Conservation (phyloP, 2,329 filamentous ascomycete genomes). For the Phaeophleospora eucalypticola region DNA sequence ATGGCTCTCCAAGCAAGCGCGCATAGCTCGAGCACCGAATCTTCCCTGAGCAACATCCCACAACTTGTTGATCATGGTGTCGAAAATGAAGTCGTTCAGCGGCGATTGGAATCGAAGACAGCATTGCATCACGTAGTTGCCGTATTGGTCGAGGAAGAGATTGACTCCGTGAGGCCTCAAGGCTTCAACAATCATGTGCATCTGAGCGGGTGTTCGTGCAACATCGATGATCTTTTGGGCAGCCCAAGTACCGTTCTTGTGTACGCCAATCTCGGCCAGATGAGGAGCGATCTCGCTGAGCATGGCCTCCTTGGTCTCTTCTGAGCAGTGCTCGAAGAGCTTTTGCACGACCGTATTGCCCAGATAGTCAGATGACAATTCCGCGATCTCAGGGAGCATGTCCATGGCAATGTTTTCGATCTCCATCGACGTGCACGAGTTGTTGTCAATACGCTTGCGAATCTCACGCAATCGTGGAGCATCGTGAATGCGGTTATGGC, state of each 20-base stretch:
- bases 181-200: conserved; percentile 77
- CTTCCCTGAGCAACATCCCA: conserved; percentile 92
- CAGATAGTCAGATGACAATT: conserved; percentile 90
- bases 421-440: conserved; percentile 76
- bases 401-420: conserved; percentile 88
- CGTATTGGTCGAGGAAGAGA: conserved; percentile 94
- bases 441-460: conserved; percentile 95
- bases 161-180: conserved; percentile 83
- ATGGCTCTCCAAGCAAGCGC: conserved; percentile 93
- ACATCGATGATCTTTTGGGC: conserved; percentile 99
- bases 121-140: conserved; percentile 96
- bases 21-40: conserved; percentile 93
- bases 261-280: conserved; percentile 91
- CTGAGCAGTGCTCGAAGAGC: conserved; percentile 92
- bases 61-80: conserved; percentile 89
- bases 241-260: conserved; percentile 99
- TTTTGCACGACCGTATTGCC: conserved; percentile 99
- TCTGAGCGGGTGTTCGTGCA: conserved; percentile 78
- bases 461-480: conserved; percentile 93
- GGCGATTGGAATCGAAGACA: conserved; percentile 87
- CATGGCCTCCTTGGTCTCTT: conserved; percentile 87
- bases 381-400: conserved; percentile 95
- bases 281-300: conserved; percentile 81
- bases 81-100: conserved; percentile 95
- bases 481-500: conserved; percentile 83